Base-by-base conservation (phyloP, 2,329 filamentous ascomycete genomes). In the Aspergillus tubingensis region DNA sequence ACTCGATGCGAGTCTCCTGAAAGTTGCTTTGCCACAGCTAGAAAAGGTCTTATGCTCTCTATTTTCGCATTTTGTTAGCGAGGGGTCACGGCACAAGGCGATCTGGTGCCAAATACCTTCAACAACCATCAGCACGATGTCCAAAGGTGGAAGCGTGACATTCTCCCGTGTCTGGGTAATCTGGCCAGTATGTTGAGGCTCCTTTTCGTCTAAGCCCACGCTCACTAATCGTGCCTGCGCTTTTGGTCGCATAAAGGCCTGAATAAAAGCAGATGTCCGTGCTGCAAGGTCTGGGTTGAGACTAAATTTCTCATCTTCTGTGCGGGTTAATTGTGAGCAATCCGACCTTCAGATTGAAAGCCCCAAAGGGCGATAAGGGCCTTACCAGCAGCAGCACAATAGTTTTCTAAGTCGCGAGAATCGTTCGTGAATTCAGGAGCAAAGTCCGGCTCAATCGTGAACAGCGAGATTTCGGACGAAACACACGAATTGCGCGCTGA, bases 121-220 rank as follows among this genome's bases (percentile, higher is more conserved):
- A 3, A 56, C 39, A 19, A 56, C 25, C 53, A 56, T 56, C 6
- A 56, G 25, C n/a, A 56, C 38, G n/a, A 56, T 56, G 23, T 56
- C 53, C 38, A 56, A 11, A 27, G 53, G 53, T 11, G 38, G 23
- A 21, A 41, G 23, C 15, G 32, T 48, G 23, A 48, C 15, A 5
- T 19, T 32, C 3, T 15, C 23, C 21, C n/a, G 8, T 17, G 10
- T 56, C 41, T 30, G 32, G 32, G 4, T 10, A 13, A 5, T 2
- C 11, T 36, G 32, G 5, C 4, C 5, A 36, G 32, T 8, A 13
- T 19, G 13, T 19, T 8, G 36, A 21, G 19, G 13, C 30, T 11
- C 15, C 5, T 47, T 47, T n/a, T 11, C 53, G 5, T 47, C 39
- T 5, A 11, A 11, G 6, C 30, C 53, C n/a, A 56, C 41, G n/a